Evolutionary conservation across 2,329 filamentous ascomycete genomes (phyloP).

Genomic region (Atkinsonella hypoxylon): DNA sequence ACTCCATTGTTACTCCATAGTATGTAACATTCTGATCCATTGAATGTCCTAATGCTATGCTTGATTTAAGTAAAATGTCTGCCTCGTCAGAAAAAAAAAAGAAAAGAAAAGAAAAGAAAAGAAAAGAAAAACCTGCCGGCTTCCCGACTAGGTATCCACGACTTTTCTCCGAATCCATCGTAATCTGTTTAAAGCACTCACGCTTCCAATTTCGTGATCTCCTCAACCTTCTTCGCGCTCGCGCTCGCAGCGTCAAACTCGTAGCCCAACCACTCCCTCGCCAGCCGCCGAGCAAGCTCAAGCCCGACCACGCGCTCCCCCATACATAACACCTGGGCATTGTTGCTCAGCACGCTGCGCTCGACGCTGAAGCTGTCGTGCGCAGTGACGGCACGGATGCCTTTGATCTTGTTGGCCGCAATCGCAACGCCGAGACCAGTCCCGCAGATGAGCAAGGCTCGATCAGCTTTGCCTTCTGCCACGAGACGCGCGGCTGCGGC

Average conservation of each 20-base stretch:
- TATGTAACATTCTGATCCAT: too few species aligned
- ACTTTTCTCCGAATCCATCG: too few species aligned
- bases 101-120: too few species aligned
- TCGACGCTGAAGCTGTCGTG: conserved; percentile 81
- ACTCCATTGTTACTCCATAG: too few species aligned
- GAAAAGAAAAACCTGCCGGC: too few species aligned
- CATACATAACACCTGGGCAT: conserved; percentile 79
- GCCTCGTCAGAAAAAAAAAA: too few species aligned
- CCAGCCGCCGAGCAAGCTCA: conserved; percentile 66
- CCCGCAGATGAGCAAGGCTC: conserved; percentile 72
- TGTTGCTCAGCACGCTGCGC: conserved; percentile 68
- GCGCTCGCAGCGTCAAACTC: conserved; percentile 53
- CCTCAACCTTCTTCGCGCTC: conserved; percentile 33
- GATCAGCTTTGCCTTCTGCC: conserved; percentile 53
- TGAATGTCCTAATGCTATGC: too few species aligned
- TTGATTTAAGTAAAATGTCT: too few species aligned
- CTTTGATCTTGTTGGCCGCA: conserved; percentile 77
- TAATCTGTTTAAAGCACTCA: not conserved
- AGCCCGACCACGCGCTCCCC: conserved; percentile 74
- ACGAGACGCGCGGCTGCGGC: conserved; percentile 58
- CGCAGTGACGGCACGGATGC: conserved; percentile 76
- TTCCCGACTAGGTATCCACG: not conserved
- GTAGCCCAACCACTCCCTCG: conserved; percentile 75
- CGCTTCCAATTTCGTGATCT: conserved; percentile 27
- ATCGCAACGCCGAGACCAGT: conserved; percentile 83